Evolutionary conservation across 1,284 basidiomycete species (phyloP), one percentile per base, ranked within the genome.

Genomic region (Baeospora myosura): DNA sequence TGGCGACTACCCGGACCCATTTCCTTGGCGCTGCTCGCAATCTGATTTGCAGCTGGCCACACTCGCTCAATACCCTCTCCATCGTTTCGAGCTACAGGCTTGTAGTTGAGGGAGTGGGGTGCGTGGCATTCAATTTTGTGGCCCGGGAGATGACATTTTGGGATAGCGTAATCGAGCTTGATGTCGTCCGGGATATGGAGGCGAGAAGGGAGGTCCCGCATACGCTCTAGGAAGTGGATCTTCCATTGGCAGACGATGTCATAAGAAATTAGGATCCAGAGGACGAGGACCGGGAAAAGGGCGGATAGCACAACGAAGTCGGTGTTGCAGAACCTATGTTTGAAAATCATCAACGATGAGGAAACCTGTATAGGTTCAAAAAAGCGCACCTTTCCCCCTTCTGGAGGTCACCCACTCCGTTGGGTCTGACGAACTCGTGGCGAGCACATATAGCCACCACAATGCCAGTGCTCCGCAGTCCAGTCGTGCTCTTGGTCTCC

Each of bases 21-120:
- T 42, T 61, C 56, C 23, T 49, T 50, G 5, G 54, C 60, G 29
- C 52, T 56, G 1, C 43, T 6, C 0, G 55, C 53, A 3, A 56
- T 24, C 1, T 42, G 47, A 40, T 62, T 57, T 5, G 47, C 35
- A 6, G 45, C 29, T 0, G 53, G 45, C 60, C 59, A 61, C 0
- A 43, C 48, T 2, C 52, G 45, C 45, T 63, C 59, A 1, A 52
- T 52, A 2, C 52, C 56, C 38, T 60, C 54, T 2, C 57, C 58
- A 41, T 57, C 54, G 0, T 52, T 57, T n/a, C 42, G 26, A 2
- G 53, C 50, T 3, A 51, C 14, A 34, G 18, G 12, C 6, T 4
- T 4, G 21, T n/a, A 18, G n/a, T 4, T 34, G 5, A 30, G 28
- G 3, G 28, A 30, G 5, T 30, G 5, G 12, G 2, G 12, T 5